phyloP scores from a whole-genome alignment of 352 stramenopile species.

The Phytophthora meadii region DNA sequence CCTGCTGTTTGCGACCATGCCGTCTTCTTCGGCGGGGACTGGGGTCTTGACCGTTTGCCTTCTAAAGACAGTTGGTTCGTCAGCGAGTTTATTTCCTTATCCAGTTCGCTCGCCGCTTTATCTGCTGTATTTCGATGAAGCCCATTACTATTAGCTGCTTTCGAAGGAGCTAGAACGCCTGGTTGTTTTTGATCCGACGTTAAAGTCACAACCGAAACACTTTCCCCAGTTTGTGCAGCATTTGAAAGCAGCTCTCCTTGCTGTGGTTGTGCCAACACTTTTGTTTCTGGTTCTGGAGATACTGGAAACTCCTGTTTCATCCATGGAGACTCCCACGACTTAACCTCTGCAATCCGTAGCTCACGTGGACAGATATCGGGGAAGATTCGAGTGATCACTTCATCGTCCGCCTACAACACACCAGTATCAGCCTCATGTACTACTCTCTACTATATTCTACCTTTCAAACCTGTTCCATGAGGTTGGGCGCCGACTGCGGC shows the following conservation, averaged over 20 bases:
- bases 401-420: constrained; percentile 46
- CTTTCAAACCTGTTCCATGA: constrained; percentile 32
- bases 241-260: constrained; percentile 13
- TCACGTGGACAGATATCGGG: constrained; percentile 82
- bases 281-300: constrained; percentile 7
- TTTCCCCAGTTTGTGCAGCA: constrained; percentile 3
- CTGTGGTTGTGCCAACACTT: constrained; percentile 4
- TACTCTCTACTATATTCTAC: not conserved
- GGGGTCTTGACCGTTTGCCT: constrained; percentile 44
- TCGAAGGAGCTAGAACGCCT: constrained; percentile 3
- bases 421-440: constrained; percentile 2
- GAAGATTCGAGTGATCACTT: constrained; percentile 76
- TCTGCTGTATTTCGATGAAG: constrained; percentile 4
- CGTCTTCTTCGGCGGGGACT: constrained; percentile 8
- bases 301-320: constrained; percentile 55
- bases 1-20: constrained; percentile 14
- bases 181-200: not conserved
- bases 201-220: not conserved
- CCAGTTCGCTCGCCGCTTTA: constrained; percentile 36
- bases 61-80: constrained; percentile 56
- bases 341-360: constrained; percentile 81
- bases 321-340: constrained; percentile 82
- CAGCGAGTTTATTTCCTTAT: constrained; percentile 47
- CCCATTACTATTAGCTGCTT: constrained; percentile 13
- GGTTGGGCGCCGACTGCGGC: constrained; percentile 31